Base-by-base conservation (phyloP, 371 early-diverging fungal species). In the Apophysomyces elegans region DNA sequence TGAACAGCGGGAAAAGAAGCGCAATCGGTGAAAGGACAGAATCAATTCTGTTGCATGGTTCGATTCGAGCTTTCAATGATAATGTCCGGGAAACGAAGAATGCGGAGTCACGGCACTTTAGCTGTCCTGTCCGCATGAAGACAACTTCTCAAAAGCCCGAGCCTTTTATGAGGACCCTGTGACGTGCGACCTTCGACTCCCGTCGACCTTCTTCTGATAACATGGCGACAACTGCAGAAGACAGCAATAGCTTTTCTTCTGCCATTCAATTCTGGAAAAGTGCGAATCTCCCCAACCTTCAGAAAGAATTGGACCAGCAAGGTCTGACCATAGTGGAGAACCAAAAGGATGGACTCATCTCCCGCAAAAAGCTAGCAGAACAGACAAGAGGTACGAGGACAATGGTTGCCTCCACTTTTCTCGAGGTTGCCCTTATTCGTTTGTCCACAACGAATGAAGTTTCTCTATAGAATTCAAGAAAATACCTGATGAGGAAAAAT, bases 321-420 rank as follows among this genome's bases (percentile, higher is more conserved):
- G 90, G 93, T 8, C 74, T 92, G 14, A 84, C 85, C 16, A 88
- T 96, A 45, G 86, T 95, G 46, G 93, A 93, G 66, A 92, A 93
- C 70, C 96, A 96, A 69, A 92, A 92, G 68, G 89, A 90, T 66
- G 85, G 88, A 2, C 71, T 93, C 5, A 86, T 87, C 47, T 83
- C 84, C 26, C 84, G 96, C 65, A 95, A 95, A 73, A 86, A 85
- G 62, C 82, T 96, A 4, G 94, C 97, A 8, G 96, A 96, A 62
- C 85, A 90, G 69, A 96, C 97, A 46, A 90, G 94, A 86, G 91
- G 93, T 91, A 80, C 59, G 58, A 14, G 54, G 35, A 12, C 7
- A 50, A 11, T 5, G 7, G 37, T 14, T 43, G n/a, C 36, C 35
- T 8, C 35, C 44, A 37, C 62, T 38, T 46, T 47, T 59, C 26